Evolutionary conservation across 2,329 filamentous ascomycete genomes (phyloP), one percentile per base, ranked within the genome.

Genomic region (Bipolaris victoriae): DNA sequence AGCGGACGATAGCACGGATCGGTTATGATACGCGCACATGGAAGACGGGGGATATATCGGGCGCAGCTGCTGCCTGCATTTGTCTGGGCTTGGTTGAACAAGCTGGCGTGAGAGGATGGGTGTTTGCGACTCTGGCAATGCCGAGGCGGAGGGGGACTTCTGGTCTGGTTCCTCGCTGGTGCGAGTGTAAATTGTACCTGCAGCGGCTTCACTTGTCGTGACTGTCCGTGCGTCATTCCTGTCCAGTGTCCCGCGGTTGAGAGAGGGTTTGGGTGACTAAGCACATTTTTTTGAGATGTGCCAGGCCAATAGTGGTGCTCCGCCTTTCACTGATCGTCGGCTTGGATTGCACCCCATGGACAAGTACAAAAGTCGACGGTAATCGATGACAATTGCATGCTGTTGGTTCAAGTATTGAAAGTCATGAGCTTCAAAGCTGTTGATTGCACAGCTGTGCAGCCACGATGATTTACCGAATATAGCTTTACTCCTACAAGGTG

Each of bases 21-120:
- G 68, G 64, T 66, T 73, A 74, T 52, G 69, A 70, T 65, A 70
- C 61, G 66, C 68, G 67, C 71, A 74, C 68, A 74, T 75, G 67
- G 71, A 72, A 71, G 61, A 63, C 65, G 57, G 64, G 55, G 58
- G 59, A 51, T 68, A 73, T 71, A 58, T 74, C 67, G 51, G 72
- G 71, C 60, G 72, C 70, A 55, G 68, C 47, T 66, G 69, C 53
- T 62, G 69, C 62, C 61, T 67, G 67, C 74, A 76, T 76, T 76
- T 67, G 71, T 67, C 59, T 60, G 55, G 58, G 58, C 61, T 64
- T 63, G 63, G 62, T 48, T 58, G 49, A 53, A 50, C 59, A 62
- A 60, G 65, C 65, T 67, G 66, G 58, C 50, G 33, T 47, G n/a
- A 56, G 63, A 58, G 66, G 55, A 58, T 36, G 49, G 18, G 61